Conservation (phyloP, 2,329 filamentous ascomycete genomes). For the Penicillium sp. region DNA sequence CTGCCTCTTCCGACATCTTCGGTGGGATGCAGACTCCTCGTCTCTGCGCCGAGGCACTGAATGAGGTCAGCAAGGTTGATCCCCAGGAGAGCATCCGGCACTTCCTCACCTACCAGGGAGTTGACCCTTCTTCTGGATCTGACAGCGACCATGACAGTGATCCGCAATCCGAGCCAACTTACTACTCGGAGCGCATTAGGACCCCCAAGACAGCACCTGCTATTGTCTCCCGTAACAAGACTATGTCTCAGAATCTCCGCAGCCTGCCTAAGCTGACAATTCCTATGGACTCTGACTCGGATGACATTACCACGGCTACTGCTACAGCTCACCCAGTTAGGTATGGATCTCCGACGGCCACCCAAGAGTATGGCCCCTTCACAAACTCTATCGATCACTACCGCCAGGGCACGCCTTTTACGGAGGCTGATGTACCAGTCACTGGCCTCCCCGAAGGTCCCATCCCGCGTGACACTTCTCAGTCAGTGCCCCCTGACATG, state of each 20-base stretch:
- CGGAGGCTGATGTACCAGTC: conserved; percentile 86
- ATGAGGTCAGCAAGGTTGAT: conserved; percentile 71
- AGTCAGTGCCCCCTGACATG: conserved; percentile 95
- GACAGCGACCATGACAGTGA: conserved; percentile 12
- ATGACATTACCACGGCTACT: conserved; percentile 50
- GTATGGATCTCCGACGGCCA: conserved; percentile 23
- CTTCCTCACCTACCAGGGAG: conserved; percentile 82
- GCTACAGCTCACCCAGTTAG: conserved; percentile 27
- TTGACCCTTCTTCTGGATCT: conserved; percentile 19
- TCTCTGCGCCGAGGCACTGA: conserved; percentile 71
- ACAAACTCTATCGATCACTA: conserved; percentile 23
- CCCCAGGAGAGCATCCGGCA: conserved; percentile 90
- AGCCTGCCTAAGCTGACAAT: conserved; percentile 61
- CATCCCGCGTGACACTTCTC: conserved; percentile 76
- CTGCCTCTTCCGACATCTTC: conserved; percentile 87
- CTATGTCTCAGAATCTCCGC: conserved; percentile 54
- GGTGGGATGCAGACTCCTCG: conserved; percentile 71
- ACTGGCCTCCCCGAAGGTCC: conserved; percentile 74
- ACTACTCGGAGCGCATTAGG: no score
- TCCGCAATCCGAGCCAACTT: conserved; percentile 55
- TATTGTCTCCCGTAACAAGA: conserved; percentile 42
- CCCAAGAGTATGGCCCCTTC: conserved; percentile 19
- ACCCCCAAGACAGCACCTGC: conserved; percentile 53
- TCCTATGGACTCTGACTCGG: conserved; percentile 73
- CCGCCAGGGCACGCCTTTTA: conserved; percentile 81